These are phyloP conservation scores for Macrotyloma uniflorum DNA, from an alignment of 306 rosid species.

Conservation along the genomic window DNA sequence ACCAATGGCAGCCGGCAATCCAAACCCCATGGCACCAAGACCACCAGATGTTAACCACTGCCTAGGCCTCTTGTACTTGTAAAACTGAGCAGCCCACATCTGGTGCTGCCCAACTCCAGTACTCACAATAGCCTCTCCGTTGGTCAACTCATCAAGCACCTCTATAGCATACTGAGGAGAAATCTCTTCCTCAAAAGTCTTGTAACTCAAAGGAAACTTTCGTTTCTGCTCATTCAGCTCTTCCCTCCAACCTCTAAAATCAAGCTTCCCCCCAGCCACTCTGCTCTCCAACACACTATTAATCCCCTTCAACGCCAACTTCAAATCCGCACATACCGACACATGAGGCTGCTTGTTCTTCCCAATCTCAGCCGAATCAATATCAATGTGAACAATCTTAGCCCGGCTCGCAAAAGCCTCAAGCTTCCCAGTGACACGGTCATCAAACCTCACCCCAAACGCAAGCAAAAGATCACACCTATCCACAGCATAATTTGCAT, in stretches of 20 bases:
- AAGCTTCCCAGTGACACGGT: conserved; percentile 86
- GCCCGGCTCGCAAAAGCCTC: conserved; percentile 92
- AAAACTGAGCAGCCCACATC: conserved; percentile 93
- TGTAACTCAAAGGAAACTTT: conserved; percentile 62
- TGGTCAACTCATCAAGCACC: conserved; percentile 83
- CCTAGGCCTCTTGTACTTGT: conserved; percentile 68
- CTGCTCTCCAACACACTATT: conserved; percentile 56
- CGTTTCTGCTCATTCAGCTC: conserved; percentile 74
- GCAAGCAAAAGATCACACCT: conserved; percentile 76
- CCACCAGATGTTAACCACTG: conserved; percentile 88
- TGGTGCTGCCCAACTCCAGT: conserved; percentile 95
- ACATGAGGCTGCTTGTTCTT: conserved; percentile 93
- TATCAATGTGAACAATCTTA: conserved; percentile 87
- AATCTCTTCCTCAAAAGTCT: conserved; percentile 76
- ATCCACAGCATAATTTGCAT: conserved; percentile 90
- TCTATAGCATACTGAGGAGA: conserved; percentile 89
- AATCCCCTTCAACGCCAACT: conserved; percentile 68
- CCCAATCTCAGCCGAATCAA: conserved; percentile 91
- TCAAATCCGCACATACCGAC: conserved; percentile 77
- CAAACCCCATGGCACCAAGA: conserved; percentile 95
- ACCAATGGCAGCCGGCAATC: conserved; percentile 88
- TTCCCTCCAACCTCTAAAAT: conserved; percentile 74
- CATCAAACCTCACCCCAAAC: conserved; percentile 92
- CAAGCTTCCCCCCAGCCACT: conserved; percentile 37
- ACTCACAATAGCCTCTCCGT: conserved; percentile 74